Evolutionary conservation across 169 alveolate genomes (phyloP).

Genomic region (Plasmodium vivax): DNA sequence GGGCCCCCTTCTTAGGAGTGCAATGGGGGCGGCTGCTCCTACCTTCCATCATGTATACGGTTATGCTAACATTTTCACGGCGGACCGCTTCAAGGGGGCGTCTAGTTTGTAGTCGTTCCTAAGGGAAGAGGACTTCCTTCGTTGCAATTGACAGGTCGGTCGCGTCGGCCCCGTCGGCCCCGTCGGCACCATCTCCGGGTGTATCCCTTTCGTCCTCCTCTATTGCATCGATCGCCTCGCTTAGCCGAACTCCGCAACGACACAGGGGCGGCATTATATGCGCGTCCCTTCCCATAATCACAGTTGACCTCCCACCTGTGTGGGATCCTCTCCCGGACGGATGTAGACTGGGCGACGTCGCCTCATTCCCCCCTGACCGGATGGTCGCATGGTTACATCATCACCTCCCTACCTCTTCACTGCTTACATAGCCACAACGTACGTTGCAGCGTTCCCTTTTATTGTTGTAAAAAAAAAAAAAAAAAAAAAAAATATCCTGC

Average conservation of each 20-base stretch:
- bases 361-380: neutral
- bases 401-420: neutral
- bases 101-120: neutral
- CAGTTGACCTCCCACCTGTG: neutral
- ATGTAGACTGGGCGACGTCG: neutral
- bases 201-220: neutral
- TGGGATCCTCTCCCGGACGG: neutral
- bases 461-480: neutral
- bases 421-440: neutral
- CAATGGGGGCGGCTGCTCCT: neutral
- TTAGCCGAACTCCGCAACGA: neutral
- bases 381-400: neutral
- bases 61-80: neutral
- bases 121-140: neutral
- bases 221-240: neutral
- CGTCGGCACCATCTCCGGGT: neutral
- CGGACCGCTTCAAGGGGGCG: neutral
- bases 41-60: neutral
- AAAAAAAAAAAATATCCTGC: neutral
- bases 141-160: neutral
- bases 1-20: neutral
- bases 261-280: neutral
- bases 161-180: neutral
- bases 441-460: neutral
- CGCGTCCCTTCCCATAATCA: neutral